Evolutionary conservation across 2,329 filamentous ascomycete genomes (phyloP).

Genomic region (Ceratocystis eucalypticola): DNA sequence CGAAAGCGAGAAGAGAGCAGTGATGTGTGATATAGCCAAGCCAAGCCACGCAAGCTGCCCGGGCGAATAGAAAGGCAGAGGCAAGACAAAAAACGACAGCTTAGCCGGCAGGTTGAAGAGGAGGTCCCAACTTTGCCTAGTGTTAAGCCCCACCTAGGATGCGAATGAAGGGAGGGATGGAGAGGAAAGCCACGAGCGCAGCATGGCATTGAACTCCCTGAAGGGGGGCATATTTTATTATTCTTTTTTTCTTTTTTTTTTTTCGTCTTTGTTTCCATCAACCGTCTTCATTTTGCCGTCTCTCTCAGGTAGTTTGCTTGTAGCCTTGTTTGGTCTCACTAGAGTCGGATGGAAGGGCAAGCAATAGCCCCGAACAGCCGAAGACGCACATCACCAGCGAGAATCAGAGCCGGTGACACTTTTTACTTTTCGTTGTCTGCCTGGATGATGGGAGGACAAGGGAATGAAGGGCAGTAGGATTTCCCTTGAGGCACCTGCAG

Average conservation of each 20-base stretch:
- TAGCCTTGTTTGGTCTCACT: background rate
- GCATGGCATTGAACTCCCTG: background rate
- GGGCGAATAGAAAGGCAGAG: background rate
- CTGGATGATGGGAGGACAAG: too few relatives aligned
- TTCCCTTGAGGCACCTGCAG: background rate
- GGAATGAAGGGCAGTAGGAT: background rate
- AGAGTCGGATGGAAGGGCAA: background rate
- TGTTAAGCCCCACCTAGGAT: background rate
- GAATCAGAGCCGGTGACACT: background rate
- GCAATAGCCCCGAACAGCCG: background rate
- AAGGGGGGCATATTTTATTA: background rate
- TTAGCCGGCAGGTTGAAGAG: background rate
- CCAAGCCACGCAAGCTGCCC: slow-evolving; percentile 2
- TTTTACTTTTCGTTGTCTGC: background rate
- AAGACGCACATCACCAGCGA: background rate
- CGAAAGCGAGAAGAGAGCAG: background rate
- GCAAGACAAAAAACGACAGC: background rate
- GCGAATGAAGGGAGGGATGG: background rate
- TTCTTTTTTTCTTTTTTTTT: background rate
- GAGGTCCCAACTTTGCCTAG: background rate
- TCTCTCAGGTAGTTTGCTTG: background rate
- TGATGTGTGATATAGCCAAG: background rate
- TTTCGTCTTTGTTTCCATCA: background rate
- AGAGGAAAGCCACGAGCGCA: background rate
- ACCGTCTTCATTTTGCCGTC: too few relatives aligned